Evolutionary conservation across 2,329 filamentous ascomycete species (phyloP).

Genomic region (Cladosporium sp.): DNA sequence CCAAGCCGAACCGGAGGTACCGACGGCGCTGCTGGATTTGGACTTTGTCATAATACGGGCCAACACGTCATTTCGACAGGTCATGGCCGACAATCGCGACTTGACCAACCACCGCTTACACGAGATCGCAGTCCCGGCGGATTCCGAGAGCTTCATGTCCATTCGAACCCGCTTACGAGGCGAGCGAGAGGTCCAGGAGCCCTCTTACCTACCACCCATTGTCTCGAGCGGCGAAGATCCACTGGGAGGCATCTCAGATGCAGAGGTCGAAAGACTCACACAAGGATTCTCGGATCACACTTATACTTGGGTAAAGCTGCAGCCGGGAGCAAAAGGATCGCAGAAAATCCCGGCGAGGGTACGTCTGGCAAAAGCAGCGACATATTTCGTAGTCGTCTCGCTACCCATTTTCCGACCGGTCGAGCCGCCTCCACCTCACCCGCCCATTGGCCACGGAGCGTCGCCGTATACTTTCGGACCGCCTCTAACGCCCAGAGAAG

Average conservation of each 20-base stretch:
- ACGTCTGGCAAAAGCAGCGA: conserved; percentile 37
- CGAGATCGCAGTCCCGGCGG: conserved; percentile 38
- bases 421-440: conserved; percentile 11
- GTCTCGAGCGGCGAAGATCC: conserved; percentile 38
- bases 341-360: conserved; percentile 32
- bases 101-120: conserved; percentile 35
- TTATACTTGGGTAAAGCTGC: conserved; percentile 34
- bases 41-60: conserved; percentile 43
- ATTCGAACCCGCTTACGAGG: conserved; percentile 41
- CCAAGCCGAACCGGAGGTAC: conserved; percentile 17
- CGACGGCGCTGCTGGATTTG: conserved; percentile 41
- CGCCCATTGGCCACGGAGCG: background rate
- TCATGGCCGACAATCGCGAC: conserved; percentile 35
- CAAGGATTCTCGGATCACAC: conserved; percentile 38
- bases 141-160: conserved; percentile 37
- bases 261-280: conserved; percentile 39
- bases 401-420: conserved; percentile 28
- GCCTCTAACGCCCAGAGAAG: conserved; percentile 8
- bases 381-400: conserved; percentile 42
- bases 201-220: conserved; percentile 46
- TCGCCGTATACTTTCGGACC: conserved; percentile 10
- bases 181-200: conserved; percentile 43
- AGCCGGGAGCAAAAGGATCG: conserved; percentile 26
- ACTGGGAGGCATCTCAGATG: conserved; percentile 35
- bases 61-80: conserved; percentile 39